Conservation (phyloP, 768 basidiomycete species). For the Cystobasidium ongulense region DNA sequence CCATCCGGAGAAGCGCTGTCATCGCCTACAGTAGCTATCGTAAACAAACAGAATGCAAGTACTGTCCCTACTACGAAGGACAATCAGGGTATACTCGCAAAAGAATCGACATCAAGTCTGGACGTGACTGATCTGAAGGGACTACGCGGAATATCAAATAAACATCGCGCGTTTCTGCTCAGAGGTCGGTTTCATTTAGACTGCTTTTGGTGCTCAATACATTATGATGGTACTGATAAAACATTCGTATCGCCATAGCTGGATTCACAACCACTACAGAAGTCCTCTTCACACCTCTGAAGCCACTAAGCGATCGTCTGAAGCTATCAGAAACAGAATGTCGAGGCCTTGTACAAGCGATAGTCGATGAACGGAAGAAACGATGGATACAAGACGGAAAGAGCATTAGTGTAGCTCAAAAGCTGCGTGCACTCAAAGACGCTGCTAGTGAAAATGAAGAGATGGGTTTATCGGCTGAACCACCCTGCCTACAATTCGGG, state of each 20-base stretch:
- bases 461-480: neutral
- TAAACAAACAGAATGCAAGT: neutral
- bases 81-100: neutral
- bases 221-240: neutral
- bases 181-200: neutral
- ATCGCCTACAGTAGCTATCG: neutral
- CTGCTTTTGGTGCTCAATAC: neutral
- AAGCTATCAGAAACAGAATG: slow-evolving; percentile 13
- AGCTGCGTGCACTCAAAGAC: neutral
- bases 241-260: neutral
- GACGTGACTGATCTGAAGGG: neutral
- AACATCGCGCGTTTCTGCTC: slow-evolving; percentile 5
- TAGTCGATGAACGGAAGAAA: slow-evolving; percentile 9
- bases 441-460: neutral
- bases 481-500: neutral
- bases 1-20: neutral
- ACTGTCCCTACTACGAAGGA: neutral
- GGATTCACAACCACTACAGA: slow-evolving; percentile 24
- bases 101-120: neutral
- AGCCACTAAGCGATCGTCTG: slow-evolving; percentile 6
- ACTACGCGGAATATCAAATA: neutral
- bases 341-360: neutral
- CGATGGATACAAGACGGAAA: neutral
- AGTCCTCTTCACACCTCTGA: slow-evolving; percentile 24
- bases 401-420: neutral